Percentiles rank a stretch among this genome's conserved stretches.
phyloP scores from a whole-genome alignment of 2,329 filamentous ascomycete species.

The Myriosclerotinia curreyana region DNA sequence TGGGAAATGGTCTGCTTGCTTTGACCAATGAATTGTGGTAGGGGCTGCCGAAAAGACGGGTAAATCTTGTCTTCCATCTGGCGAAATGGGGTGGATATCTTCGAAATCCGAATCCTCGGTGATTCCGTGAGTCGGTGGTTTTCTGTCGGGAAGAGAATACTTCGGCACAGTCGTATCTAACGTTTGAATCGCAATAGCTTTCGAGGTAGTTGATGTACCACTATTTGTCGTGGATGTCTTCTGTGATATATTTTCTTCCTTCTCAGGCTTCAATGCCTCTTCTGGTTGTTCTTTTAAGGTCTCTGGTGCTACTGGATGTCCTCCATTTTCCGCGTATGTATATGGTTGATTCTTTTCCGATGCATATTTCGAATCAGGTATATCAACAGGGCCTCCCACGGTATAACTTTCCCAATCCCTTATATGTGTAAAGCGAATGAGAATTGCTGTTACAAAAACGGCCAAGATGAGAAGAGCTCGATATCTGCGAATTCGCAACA shows the following conservation, averaged over 20 bases:
- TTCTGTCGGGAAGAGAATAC: conserved; percentile 34
- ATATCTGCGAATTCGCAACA: conserved; percentile 60
- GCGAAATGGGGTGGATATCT: conserved; percentile 34
- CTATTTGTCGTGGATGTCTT: not conserved
- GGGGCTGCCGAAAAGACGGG: conserved; percentile 25
- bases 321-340: not conserved
- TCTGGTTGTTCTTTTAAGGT: conserved; percentile 5
- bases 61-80: conserved; percentile 35
- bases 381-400: conserved; percentile 19
- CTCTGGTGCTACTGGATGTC: not conserved
- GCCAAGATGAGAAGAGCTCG: conserved; percentile 49
- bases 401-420: conserved; percentile 26
- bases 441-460: conserved; percentile 24
- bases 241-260: not conserved
- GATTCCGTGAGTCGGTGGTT: conserved; percentile 25
- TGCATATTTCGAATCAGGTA: conserved; percentile 18
- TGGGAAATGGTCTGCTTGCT: conserved; percentile 73
- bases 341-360: not conserved
- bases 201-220: not conserved
- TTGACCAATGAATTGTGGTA: conserved; percentile 64
- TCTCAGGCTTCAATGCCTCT: conserved; percentile 9
- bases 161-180: conserved; percentile 27
- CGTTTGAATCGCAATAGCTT: conserved; percentile 12
- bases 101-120: conserved; percentile 24
- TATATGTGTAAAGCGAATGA: conserved; percentile 28